Evolutionary conservation across 202 grass and related monocot genomes (phyloP).

Genomic region (Eragrostis tef): DNA sequence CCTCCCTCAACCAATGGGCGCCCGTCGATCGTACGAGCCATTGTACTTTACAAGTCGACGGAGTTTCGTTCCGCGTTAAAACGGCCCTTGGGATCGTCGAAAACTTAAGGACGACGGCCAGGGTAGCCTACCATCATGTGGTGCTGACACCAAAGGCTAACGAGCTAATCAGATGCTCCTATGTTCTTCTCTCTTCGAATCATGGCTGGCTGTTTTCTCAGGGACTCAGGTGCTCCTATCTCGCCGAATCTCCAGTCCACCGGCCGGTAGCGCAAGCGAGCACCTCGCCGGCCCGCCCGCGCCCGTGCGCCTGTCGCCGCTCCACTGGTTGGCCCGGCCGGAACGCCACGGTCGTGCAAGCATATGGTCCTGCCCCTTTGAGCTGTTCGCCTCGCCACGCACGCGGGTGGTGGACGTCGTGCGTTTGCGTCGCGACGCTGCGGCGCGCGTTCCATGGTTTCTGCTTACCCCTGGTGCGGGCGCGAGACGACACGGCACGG

Average conservation of each 20-base stretch:
- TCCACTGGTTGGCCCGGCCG: not conserved
- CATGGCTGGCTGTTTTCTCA: not conserved
- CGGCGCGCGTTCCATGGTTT: no score
- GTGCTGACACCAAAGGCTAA: slow-evolving; percentile 23
- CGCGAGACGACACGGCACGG: no score
- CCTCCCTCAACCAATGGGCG: slow-evolving; percentile 2
- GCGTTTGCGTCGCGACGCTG: no score
- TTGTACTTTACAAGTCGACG: not conserved
- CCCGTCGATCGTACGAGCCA: not conserved
- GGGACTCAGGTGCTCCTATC: slow-evolving; percentile 1
- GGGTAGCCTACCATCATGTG: slow-evolving; percentile 28
- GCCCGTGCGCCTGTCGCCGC: not conserved
- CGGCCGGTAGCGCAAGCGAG: not conserved
- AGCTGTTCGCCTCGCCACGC: no score
- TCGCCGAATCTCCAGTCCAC: slow-evolving; percentile 10
- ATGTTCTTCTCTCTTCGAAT: slow-evolving; percentile 37
- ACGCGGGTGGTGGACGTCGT: no score
- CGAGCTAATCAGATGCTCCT: slow-evolving; percentile 45
- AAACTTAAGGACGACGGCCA: not conserved
- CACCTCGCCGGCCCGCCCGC: no score
- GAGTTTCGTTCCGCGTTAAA: not conserved
- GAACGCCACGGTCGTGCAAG: no score
- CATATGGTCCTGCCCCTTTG: no score
- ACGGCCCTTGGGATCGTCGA: not conserved
- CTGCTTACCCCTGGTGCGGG: no score